Conservation (phyloP, 495 filamentous ascomycete species). For the Aspergillus coremiiformis region DNA sequence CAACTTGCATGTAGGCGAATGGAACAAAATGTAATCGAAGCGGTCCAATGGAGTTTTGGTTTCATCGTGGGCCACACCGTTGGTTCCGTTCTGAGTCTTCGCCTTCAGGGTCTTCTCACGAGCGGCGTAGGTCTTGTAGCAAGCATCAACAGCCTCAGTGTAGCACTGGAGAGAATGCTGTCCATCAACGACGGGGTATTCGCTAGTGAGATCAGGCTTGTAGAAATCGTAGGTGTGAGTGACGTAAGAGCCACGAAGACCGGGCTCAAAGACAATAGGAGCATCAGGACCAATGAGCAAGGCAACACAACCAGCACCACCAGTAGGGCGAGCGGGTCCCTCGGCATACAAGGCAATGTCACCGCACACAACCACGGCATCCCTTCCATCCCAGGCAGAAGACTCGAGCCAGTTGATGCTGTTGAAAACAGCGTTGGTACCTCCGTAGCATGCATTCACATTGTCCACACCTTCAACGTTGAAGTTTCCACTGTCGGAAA, state of each 20-base stretch:
- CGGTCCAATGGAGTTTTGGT: conserved; percentile 70
- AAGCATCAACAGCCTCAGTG: conserved; percentile 86
- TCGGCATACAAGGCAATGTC: conserved; percentile 98
- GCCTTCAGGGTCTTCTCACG: conserved; percentile 67
- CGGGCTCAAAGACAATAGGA: conserved; percentile 83
- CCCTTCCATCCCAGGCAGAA: conserved; percentile 92
- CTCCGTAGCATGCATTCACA: conserved; percentile 96
- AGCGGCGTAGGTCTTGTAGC: conserved; percentile 91
- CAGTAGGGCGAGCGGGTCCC: conserved; percentile 89
- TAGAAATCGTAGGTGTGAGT: conserved; percentile 98
- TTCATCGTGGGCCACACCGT: conserved; percentile 45
- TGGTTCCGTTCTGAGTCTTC: conserved; percentile 52
- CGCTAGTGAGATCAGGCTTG: conserved; percentile 96
- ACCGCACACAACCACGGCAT: conserved; percentile 88
- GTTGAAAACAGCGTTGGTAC: conserved; percentile 97
- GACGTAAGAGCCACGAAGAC: conserved; percentile 87
- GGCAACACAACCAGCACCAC: conserved; percentile 90
- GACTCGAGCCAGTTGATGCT: conserved; percentile 96
- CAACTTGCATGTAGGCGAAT: conserved; percentile 95
- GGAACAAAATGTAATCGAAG: conserved; percentile 94
- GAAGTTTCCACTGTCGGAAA: conserved; percentile 66
- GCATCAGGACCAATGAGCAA: conserved; percentile 92
- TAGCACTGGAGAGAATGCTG: conserved; percentile 95
- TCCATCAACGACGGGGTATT: conserved; percentile 95
- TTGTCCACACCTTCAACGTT: conserved; percentile 96